A percentile compares a stretch with the other conserved stretches of the same genome.
Evolutionary conservation across 148 eudicot genomes (phyloP).

Genomic region (Fallopia convolvulus): DNA sequence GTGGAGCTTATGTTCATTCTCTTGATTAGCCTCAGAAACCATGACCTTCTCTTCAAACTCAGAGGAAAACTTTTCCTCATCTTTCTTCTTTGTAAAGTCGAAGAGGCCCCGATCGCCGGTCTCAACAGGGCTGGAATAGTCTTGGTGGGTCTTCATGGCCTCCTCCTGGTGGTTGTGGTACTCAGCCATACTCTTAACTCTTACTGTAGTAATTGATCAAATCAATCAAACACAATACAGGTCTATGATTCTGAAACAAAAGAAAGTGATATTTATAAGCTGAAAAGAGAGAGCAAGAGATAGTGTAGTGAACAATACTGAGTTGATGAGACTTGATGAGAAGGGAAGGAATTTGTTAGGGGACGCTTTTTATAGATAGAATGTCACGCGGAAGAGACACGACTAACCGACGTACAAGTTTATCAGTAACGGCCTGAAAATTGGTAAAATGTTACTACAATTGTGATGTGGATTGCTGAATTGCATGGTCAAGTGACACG

Average conservation of each 20-base stretch:
- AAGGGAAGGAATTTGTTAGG: neutral
- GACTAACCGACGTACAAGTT: neutral
- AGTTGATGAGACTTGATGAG: neutral
- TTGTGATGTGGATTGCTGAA: neutral
- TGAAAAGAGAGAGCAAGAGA: neutral
- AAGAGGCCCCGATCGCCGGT: slow-evolving; percentile 47
- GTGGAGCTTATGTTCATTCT: slow-evolving; percentile 46
- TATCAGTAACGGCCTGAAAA: neutral
- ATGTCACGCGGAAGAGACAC: neutral
- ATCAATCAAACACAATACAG: no score
- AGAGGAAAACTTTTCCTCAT: slow-evolving; percentile 20
- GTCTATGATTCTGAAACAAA: neutral
- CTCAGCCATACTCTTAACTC: neutral
- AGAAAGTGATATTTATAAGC: neutral
- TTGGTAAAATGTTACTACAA: neutral
- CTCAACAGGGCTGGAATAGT: slow-evolving; percentile 24
- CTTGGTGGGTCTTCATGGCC: slow-evolving; percentile 22
- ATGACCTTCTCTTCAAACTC: slow-evolving; percentile 33
- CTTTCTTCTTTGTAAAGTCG: slow-evolving; percentile 52
- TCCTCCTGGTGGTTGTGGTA: slow-evolving; percentile 9
- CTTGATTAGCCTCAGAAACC: slow-evolving; percentile 33
- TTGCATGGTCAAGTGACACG: neutral
- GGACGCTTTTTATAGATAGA: neutral
- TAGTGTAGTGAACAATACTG: neutral
- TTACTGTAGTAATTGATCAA: no score